Evolutionary conservation across 306 rosid species (phyloP), one percentile per base, ranked within the genome.

Genomic region (Sicyos baderoa): DNA sequence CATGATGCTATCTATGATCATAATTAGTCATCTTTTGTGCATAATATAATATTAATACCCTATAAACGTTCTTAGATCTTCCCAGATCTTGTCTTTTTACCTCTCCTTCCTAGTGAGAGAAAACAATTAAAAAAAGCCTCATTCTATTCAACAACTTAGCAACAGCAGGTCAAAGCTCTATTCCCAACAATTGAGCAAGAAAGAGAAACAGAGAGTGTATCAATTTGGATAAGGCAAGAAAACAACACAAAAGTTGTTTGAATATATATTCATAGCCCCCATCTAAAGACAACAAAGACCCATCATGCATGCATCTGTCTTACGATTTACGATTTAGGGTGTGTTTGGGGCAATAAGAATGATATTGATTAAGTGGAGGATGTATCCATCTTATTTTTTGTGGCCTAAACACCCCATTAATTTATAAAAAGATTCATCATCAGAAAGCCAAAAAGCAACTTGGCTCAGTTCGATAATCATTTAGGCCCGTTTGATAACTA

Each of bases 281-380:
- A 50, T 15, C 16, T 7, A 50, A 17, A 6, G 8, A 50, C 50
- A 45, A 16, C 61, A 55, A 37, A 55, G 40, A 23, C 37, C 62
- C 66, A 60, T 32, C 70, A 44, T 64, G 70, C 70, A 63, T 63
- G 53, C 9, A 64, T 42, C 53, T 44, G 8, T 19, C 53, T 42
- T 63, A 63, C 17, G 70, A 11, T n/a, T n/a, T n/a, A n/a, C n/a
- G n/a, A n/a, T n/a, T n/a, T n/a, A n/a, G n/a, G n/a, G n/a, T n/a
- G n/a, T n/a, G n/a, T n/a, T n/a, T n/a, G n/a, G n/a, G n/a, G n/a
- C n/a, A n/a, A n/a, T n/a, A n/a, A n/a, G n/a, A n/a, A n/a, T n/a
- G n/a, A n/a, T n/a, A n/a, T n/a, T n/a, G n/a, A n/a, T n/a, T n/a
- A n/a, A n/a, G n/a, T n/a, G n/a, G n/a, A n/a, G n/a, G n/a, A n/a